Percentiles rank a stretch among this genome's conserved stretches.
Evolutionary conservation across 208 protist species (phyloP).

Genomic region (Trypanosoma cruzi): DNA sequence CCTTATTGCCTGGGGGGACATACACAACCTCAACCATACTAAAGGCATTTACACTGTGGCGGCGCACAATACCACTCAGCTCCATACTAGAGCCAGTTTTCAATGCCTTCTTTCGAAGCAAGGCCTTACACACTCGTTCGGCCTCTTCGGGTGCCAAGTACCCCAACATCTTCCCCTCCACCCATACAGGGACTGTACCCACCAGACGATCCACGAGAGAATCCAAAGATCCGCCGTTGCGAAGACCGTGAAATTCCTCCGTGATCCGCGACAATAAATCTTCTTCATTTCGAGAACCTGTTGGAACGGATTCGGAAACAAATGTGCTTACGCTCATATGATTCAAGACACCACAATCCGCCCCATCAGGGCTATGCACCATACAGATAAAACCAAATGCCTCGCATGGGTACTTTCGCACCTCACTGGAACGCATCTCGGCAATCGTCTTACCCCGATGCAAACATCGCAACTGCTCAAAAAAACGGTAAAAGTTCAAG

Average conservation of each 20-base stretch:
- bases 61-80: slow-evolving; percentile 61
- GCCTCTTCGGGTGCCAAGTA: slow-evolving; percentile 72
- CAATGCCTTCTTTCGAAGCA: slow-evolving; percentile 62
- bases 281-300: slow-evolving; percentile 19
- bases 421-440: slow-evolving; percentile 97
- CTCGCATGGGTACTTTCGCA: slow-evolving; percentile 99
- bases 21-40: slow-evolving; percentile 84
- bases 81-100: slow-evolving; percentile 49
- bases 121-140: slow-evolving; percentile 30
- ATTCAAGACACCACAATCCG: slow-evolving; percentile 99
- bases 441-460: slow-evolving; percentile 99
- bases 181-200: slow-evolving; percentile 85
- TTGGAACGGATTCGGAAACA: slow-evolving; percentile 52
- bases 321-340: slow-evolving; percentile 95
- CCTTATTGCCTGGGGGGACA: slow-evolving; percentile 64
- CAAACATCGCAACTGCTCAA: slow-evolving; percentile 98
- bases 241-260: slow-evolving; percentile 50
- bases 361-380: slow-evolving; percentile 99
- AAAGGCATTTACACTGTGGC: slow-evolving; percentile 46
- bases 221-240: slow-evolving; percentile 31
- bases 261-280: slow-evolving; percentile 45
- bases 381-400: slow-evolving; percentile 99
- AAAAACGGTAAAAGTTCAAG: slow-evolving; percentile 99
- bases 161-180: slow-evolving; percentile 93
- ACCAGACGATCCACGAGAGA: slow-evolving; percentile 54